Percentiles rank a stretch among this genome's conserved stretches.
Conservation (phyloP, 2,329 filamentous ascomycete species). For the Botrytis elliptica region DNA sequence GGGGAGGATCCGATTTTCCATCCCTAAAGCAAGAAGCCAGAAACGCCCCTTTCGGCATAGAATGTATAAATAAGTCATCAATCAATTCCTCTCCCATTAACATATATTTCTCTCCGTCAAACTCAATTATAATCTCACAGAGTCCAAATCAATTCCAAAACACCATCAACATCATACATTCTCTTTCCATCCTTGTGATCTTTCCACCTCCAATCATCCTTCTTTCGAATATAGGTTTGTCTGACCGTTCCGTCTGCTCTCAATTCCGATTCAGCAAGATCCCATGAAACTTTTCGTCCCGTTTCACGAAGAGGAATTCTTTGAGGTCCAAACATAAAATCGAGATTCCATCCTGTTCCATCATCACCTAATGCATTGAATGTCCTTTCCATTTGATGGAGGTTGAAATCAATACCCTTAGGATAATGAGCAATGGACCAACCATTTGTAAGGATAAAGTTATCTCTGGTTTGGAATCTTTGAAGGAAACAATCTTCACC, state of each 20-base stretch:
- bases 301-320: slow-evolving; percentile 49
- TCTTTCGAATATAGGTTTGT: slow-evolving; percentile 54
- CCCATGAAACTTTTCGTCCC: slow-evolving; percentile 54
- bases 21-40: slow-evolving; percentile 13
- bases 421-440: slow-evolving; percentile 37
- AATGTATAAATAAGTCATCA: slow-evolving; percentile 15
- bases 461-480: slow-evolving; percentile 35
- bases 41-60: slow-evolving; percentile 12
- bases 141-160: slow-evolving; percentile 58
- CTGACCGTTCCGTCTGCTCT: slow-evolving; percentile 50
- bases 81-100: slow-evolving; percentile 8
- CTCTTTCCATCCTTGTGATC: slow-evolving; percentile 43
- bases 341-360: slow-evolving; percentile 39
- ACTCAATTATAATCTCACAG: slow-evolving; percentile 34
- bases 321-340: slow-evolving; percentile 53
- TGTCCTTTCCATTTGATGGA: slow-evolving; percentile 37
- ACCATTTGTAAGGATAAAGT: slow-evolving; percentile 38
- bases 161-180: slow-evolving; percentile 54
- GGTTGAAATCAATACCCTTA: slow-evolving; percentile 36
- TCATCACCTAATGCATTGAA: slow-evolving; percentile 36
- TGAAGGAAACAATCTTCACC: slow-evolving; percentile 39
- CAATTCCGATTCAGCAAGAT: slow-evolving; percentile 51
- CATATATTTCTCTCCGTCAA: not conserved
- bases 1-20: not conserved
- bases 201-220: slow-evolving; percentile 53